Conservation (phyloP, 305 asterid genomes). For the Fraxinus floribunda region DNA sequence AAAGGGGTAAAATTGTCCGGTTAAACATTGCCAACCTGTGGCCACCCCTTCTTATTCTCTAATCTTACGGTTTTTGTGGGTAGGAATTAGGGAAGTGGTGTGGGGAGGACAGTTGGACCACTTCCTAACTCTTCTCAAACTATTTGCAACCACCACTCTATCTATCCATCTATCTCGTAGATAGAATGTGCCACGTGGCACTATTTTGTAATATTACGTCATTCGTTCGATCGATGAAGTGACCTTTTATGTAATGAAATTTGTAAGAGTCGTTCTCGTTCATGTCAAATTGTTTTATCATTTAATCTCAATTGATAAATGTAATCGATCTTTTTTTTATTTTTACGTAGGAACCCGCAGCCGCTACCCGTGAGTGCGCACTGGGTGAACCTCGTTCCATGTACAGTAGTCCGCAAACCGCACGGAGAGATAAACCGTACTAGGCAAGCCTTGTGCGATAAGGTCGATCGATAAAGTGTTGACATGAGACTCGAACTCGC, state of each 20-base stretch:
- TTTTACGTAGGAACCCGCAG: too few relatives aligned
- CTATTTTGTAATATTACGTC: too few relatives aligned
- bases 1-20: slow-evolving; percentile 36
- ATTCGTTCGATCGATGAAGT: not conserved
- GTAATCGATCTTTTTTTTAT: too few relatives aligned
- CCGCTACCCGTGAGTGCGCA: too few relatives aligned
- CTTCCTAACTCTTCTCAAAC: slow-evolving; percentile 35
- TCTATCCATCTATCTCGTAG: slow-evolving; percentile 10
- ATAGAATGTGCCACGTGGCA: slow-evolving; percentile 37
- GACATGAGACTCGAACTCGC: too few relatives aligned
- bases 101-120: slow-evolving; percentile 32
- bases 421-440: too few relatives aligned
- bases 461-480: too few relatives aligned
- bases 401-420: too few relatives aligned
- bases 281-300: not conserved
- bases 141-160: slow-evolving; percentile 30
- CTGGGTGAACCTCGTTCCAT: too few relatives aligned
- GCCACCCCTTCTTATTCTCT: slow-evolving; percentile 4
- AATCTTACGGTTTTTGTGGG: slow-evolving; percentile 30
- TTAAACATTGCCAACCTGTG: not conserved
- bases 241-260: not conserved
- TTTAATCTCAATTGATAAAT: not conserved
- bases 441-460: too few relatives aligned
- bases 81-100: slow-evolving; percentile 17
- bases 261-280: not conserved